Base-by-base conservation (phyloP, 2,329 filamentous ascomycete species). In the Cercospora sp. region DNA sequence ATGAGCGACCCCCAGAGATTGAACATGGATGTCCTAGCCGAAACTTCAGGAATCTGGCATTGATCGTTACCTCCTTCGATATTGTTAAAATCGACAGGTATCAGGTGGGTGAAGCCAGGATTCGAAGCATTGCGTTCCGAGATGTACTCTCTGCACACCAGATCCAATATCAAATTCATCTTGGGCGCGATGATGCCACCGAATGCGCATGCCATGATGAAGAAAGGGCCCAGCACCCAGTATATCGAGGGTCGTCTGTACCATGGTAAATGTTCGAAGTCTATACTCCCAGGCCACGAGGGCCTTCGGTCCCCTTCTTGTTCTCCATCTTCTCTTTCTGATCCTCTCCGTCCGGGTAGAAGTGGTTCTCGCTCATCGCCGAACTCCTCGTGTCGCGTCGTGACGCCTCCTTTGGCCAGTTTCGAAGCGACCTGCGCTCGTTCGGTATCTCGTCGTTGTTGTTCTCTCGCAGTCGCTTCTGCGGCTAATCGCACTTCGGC, bases 101-200 rank as follows among this genome's bases (percentile, higher is more conserved):
- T 77, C 75, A 89, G 85, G 36, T 42, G 36, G 6, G 83, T 84
- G 72, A 88, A 87, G 28, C 80, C 81, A 0, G 90, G 89, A 8
- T 80, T 72, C 3, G 84, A 16, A 7, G 26, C 77, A 7, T 86
- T 83, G 77, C 86, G 82, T 73, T 96, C 90, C 26, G 89, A 85
- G 72, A 95, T 90, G 79, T 97, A 96, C 69, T 91, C 86, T 70
- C 89, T 87, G 79, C 95, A 99, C 63, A 98, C 87, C 30, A 99
- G 84, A 67, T 90, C 86, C 69, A 96, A 85, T 70, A 96, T 92
- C 80, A 97, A 81, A 76, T 97, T 96, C 70, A 97, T 84, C 78
- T 91, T 95, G 9, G 94, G 94, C 8, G 97, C 92, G 7, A 95
- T 83, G 6, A 92, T 87, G 66, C 92, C 93, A 33, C 94, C 95